A percentile compares a stretch with the other conserved stretches of the same genome.
Conservation (phyloP, 2,329 filamentous ascomycete species). For the Pseudophaeomoniella oleicola region DNA sequence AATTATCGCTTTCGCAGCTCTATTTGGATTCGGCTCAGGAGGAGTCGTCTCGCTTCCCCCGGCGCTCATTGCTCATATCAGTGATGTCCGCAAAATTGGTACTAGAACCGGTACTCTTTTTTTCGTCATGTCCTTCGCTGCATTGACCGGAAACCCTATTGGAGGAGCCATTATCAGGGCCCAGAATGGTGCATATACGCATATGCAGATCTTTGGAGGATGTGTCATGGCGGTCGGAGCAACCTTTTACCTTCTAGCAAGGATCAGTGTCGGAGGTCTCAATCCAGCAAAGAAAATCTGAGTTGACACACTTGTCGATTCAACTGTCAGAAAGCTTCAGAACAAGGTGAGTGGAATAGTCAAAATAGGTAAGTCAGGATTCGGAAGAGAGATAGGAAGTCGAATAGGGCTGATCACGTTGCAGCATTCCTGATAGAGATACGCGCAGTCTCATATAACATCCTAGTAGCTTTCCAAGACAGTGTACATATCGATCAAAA, state of each 20-base stretch:
- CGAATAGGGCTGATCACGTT: too few species aligned
- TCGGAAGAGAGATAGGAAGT: too few species aligned
- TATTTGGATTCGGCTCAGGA: slow-evolving; percentile 59
- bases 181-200: slow-evolving; percentile 39
- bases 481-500: too few species aligned
- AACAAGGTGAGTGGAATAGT: too few species aligned
- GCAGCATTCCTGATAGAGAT: too few species aligned
- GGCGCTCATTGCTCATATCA: slow-evolving; percentile 54
- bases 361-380: too few species aligned
- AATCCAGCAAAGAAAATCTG: slow-evolving; percentile 15
- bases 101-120: slow-evolving; percentile 51
- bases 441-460: too few species aligned
- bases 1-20: slow-evolving; percentile 46
- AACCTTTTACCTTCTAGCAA: slow-evolving; percentile 20
- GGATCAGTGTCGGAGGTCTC: slow-evolving; percentile 19
- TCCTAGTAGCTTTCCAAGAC: too few species aligned
- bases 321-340: too few species aligned
- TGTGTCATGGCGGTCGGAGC: slow-evolving; percentile 33
- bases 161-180: slow-evolving; percentile 44
- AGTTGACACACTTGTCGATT: too few species aligned
- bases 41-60: slow-evolving; percentile 50
- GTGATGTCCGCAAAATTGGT: slow-evolving; percentile 54
- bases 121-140: slow-evolving; percentile 47
- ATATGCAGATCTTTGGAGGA: slow-evolving; percentile 53
- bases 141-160: slow-evolving; percentile 53